A percentile compares a stretch with the other conserved stretches of the same genome.
phyloP scores from a whole-genome alignment of 257 asterid species.

The Nicotiana sylvestris region DNA sequence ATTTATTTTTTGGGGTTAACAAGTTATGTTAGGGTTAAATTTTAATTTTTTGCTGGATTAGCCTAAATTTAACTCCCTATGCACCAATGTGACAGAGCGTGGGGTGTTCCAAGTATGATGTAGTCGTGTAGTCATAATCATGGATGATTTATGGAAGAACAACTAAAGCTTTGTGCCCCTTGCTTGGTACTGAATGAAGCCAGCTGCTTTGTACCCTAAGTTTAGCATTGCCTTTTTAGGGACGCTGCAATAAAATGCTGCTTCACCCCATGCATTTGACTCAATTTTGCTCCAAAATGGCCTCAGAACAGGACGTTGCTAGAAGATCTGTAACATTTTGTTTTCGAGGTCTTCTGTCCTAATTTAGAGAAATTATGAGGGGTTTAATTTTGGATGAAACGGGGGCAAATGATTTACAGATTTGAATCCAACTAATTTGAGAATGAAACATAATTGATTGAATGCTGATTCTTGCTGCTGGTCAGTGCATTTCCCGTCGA shows the following conservation, averaged over 20 bases:
- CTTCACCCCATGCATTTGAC: neutral
- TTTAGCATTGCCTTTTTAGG: no score
- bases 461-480: conserved; percentile 2
- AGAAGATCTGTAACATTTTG: neutral
- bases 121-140: neutral
- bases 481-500: neutral
- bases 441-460: neutral
- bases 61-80: neutral
- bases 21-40: neutral
- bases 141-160: neutral
- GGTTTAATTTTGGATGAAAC: neutral
- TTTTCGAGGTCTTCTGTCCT: neutral
- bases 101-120: neutral
- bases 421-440: neutral
- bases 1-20: neutral
- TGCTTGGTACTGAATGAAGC: neutral
- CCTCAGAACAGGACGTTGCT: neutral
- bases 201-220: neutral
- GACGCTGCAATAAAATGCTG: neutral
- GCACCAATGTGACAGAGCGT: neutral
- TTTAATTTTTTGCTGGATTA: neutral
- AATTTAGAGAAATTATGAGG: neutral
- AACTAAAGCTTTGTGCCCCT: neutral
- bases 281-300: neutral
- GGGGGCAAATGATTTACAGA: neutral